Conservation (phyloP, 139 green algal genomes). For the Pleodorina starrii region DNA sequence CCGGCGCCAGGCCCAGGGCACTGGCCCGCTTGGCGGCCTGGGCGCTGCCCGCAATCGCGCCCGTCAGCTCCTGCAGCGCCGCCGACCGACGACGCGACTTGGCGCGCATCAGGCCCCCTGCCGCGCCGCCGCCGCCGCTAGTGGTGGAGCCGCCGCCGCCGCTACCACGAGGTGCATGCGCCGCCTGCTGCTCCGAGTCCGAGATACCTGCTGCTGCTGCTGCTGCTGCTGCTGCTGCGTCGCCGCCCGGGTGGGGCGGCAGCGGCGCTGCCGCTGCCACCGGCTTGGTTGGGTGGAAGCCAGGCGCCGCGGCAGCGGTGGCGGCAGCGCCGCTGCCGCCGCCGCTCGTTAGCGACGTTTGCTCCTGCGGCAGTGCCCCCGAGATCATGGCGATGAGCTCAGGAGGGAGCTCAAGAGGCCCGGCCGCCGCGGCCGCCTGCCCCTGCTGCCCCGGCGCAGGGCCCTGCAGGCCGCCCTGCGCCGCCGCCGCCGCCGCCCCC, state of each 20-base stretch:
- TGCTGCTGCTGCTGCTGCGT: too few relatives aligned
- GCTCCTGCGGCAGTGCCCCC: neutral
- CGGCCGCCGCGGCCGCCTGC: neutral
- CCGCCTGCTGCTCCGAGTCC: neutral
- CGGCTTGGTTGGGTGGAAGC: neutral
- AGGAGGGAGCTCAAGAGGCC: neutral
- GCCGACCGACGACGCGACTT: neutral
- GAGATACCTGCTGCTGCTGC: neutral
- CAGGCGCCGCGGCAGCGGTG: too few relatives aligned
- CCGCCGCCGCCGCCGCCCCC: neutral
- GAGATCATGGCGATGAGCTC: neutral
- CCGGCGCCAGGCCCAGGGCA: neutral
- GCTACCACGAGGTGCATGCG: neutral
- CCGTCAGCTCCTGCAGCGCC: constrained; percentile 7
- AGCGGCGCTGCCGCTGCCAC: neutral
- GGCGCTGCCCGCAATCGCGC: neutral
- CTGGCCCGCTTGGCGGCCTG: neutral
- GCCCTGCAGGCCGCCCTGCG: neutral
- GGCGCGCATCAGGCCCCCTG: neutral
- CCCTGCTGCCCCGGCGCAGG: neutral
- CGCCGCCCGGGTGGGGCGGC: too few relatives aligned
- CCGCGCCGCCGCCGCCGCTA: neutral
- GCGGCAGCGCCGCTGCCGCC: neutral
- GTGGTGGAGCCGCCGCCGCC: neutral
- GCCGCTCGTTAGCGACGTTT: neutral